Base-by-base conservation (phyloP, 176 grass and related monocot genomes). In the Thinopyrum elongatum region DNA sequence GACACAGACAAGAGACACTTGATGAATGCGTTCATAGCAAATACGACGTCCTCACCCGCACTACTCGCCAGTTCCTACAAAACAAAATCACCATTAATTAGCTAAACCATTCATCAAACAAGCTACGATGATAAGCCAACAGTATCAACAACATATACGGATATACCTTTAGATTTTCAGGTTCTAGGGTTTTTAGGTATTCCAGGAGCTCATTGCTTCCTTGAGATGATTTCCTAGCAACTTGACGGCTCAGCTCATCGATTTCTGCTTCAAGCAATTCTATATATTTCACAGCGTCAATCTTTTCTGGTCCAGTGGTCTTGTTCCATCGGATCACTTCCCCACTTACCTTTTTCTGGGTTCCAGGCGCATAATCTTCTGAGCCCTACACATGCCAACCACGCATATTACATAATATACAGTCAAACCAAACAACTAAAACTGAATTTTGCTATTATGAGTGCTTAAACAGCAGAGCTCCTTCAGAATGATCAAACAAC, bases 311-410 rank as follows among this genome's bases (percentile, higher is more conserved):
- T 72, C 93, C 95, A 42, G 90, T 98, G 62, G 83, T 30, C 79
- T 91, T 89, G 85, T 98, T 98, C 95, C 95, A 98, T 31, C 88
- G 92, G 57, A 98, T 98, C 83, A 98, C 91, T 92, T 98, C 93
- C 66, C 93, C 95, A 2, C 78, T 86, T 2, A 98, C 91, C 47
- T 98, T 98, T 87, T 98, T 95, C 83, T 98, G 91, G 35, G 93
- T 95, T 22, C 95, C 93, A 87, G 91, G 93, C 27, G 95, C 88
- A 7, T 95, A 94, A 89, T 94, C 95, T 79, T 86, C 61, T 46
- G 82, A 83, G 84, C 84, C 89, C 93, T 98, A 86, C 42, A 86
- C 77, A 64, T 19, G 16, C 21, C 69, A 88, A 9, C 11, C 38
- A 83, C 36, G 60, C 42, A 82, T 27, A 79, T 77, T 64, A 83